Conservation (phyloP, 371 early-diverging fungal species). For the Apophysomyces elegans region DNA sequence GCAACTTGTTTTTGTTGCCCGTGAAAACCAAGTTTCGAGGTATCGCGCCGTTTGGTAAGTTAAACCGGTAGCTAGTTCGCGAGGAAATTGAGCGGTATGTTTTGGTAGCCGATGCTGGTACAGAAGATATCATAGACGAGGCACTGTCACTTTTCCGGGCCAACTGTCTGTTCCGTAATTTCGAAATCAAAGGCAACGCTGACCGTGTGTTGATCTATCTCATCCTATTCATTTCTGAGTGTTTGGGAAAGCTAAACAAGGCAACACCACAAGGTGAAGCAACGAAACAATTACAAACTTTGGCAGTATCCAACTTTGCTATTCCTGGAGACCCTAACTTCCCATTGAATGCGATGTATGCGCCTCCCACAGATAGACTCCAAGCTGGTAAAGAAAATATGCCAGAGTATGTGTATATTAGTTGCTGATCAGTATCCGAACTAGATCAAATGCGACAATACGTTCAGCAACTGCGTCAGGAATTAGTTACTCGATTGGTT, state of each 20-base stretch:
- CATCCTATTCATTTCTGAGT: slow-evolving; percentile 91
- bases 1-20: slow-evolving; percentile 88
- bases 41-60: slow-evolving; percentile 71
- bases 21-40: slow-evolving; percentile 88
- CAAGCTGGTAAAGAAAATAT: slow-evolving; percentile 70
- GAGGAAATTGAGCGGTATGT: no score
- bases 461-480: slow-evolving; percentile 89
- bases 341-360: slow-evolving; percentile 89
- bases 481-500: slow-evolving; percentile 77
- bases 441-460: slow-evolving; percentile 87
- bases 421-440: neutral
- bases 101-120: slow-evolving; percentile 58
- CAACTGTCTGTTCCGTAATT: slow-evolving; percentile 97
- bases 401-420: neutral
- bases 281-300: slow-evolving; percentile 72
- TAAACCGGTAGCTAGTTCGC: neutral
- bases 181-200: slow-evolving; percentile 93
- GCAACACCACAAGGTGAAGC: slow-evolving; percentile 72
- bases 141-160: slow-evolving; percentile 92
- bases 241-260: slow-evolving; percentile 74
- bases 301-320: slow-evolving; percentile 87
- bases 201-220: slow-evolving; percentile 95
- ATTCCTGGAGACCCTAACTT: slow-evolving; percentile 94
- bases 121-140: slow-evolving; percentile 93
- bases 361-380: slow-evolving; percentile 69